Percentiles rank a stretch among this genome's conserved stretches.
Conservation (phyloP, 2,329 filamentous ascomycete species). For the Paecilomyces variotii region DNA sequence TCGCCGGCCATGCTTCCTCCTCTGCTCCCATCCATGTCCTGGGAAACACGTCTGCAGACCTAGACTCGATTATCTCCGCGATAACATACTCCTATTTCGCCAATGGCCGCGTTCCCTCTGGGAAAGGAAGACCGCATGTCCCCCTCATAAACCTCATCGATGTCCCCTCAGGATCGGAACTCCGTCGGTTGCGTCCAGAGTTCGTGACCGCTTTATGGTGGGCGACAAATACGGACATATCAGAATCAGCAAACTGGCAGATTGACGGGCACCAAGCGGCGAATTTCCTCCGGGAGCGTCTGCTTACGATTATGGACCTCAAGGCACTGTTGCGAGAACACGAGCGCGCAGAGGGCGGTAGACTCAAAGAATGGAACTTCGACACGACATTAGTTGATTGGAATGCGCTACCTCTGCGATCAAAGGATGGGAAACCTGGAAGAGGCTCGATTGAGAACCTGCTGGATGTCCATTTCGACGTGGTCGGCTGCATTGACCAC, state of each 20-base stretch:
- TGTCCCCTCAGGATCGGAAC: conserved; percentile 36
- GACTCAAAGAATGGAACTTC: conserved; percentile 2
- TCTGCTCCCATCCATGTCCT: conserved; percentile 30
- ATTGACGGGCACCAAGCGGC: conserved; percentile 17
- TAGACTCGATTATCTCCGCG: conserved; percentile 56
- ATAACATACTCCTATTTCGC: conserved; percentile 54
- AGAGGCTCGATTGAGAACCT: conserved; percentile 42
- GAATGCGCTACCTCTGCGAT: conserved; percentile 37
- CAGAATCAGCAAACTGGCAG: conserved; percentile 9
- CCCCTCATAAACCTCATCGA: conserved; percentile 52
- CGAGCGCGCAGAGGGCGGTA: background rate
- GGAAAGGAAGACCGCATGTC: conserved; percentile 38
- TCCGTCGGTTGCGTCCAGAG: conserved; percentile 49
- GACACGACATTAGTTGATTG: conserved; percentile 37
- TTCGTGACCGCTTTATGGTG: conserved; percentile 49
- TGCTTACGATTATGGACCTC: conserved; percentile 36
- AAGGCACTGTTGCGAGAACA: conserved; percentile 13
- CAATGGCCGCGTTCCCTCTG: conserved; percentile 35
- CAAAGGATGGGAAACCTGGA: conserved; percentile 39
- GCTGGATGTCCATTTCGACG: conserved; percentile 32
- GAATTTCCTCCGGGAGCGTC: conserved; percentile 21
- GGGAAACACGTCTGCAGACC: conserved; percentile 44
- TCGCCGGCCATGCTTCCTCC: conserved; percentile 10
- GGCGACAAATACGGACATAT: conserved; percentile 25
- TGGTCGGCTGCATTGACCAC: conserved; percentile 54